These are phyloP conservation scores for Venturia carpophila DNA, from an alignment of 2,329 filamentous ascomycete species.

Conservation along the genomic window DNA sequence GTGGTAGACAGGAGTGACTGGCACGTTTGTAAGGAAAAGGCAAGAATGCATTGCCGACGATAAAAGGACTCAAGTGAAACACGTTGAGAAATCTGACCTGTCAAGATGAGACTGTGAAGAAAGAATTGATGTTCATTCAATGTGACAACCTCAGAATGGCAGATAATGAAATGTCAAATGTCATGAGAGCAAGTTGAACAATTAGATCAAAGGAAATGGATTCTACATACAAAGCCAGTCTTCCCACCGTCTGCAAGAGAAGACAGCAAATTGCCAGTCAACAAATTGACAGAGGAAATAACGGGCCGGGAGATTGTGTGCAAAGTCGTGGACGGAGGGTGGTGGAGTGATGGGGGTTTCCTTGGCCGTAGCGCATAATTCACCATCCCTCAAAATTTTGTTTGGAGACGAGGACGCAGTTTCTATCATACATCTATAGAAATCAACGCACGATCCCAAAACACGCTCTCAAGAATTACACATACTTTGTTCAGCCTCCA, in stretches of 20 bases:
- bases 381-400: neutral
- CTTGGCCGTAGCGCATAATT: neutral
- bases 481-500: constrained; percentile 5
- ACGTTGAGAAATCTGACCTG: too few species aligned
- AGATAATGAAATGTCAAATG: neutral
- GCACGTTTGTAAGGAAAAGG: too few species aligned
- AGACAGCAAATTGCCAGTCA: neutral
- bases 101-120: too few species aligned
- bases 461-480: constrained; percentile 2
- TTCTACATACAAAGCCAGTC: constrained; percentile 5
- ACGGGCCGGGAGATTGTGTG: neutral
- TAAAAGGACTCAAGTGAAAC: too few species aligned
- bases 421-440: constrained; percentile 14
- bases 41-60: too few species aligned
- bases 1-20: too few species aligned
- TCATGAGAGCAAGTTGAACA: neutral
- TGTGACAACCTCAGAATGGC: too few species aligned
- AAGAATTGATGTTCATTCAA: too few species aligned
- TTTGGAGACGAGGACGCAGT: neutral
- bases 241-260: neutral
- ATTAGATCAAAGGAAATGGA: constrained; percentile 3
- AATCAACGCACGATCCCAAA: constrained; percentile 1
- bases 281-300: neutral
- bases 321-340: neutral
- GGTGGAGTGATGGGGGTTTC: neutral